Conservation (phyloP, 257 asterid genomes). For the Cordia subcordata region DNA sequence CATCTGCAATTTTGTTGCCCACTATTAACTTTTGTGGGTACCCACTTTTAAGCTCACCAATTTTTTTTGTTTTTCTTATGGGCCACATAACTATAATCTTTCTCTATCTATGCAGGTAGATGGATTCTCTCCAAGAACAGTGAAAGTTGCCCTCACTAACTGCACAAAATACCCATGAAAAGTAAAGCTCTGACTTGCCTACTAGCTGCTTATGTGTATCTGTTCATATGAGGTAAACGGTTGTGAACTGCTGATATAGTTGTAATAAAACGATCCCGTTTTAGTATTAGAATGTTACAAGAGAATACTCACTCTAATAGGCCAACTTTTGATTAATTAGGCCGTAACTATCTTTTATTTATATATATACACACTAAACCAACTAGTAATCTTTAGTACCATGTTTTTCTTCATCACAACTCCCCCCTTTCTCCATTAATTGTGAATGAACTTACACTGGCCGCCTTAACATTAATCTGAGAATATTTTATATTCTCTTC, state of each 20-base stretch:
- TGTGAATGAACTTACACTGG: background rate
- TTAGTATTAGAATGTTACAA: too few relatives aligned
- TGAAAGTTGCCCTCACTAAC: slow-evolving; percentile 12
- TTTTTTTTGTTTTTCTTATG: too few relatives aligned
- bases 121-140: slow-evolving; percentile 21
- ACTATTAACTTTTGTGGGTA: slow-evolving; percentile 10
- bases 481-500: background rate
- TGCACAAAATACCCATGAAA: slow-evolving; percentile 6
- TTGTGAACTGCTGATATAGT: too few relatives aligned
- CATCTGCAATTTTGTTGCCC: slow-evolving; percentile 13
- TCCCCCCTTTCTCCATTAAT: background rate
- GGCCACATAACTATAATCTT: slow-evolving; percentile 11
- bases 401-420: background rate
- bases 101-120: slow-evolving; percentile 19
- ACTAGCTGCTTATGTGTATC: too few relatives aligned
- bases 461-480: background rate
- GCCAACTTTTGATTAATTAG: too few relatives aligned
- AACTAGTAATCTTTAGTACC: background rate
- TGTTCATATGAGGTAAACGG: too few relatives aligned
- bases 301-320: too few relatives aligned
- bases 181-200: slow-evolving; percentile 2
- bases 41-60: slow-evolving; percentile 15
- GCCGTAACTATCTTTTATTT: too few relatives aligned
- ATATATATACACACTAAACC: background rate
- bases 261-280: too few relatives aligned